Evolutionary conservation across 2,329 filamentous ascomycete genomes (phyloP), one percentile per base, ranked within the genome.

Genomic region (Colletotrichum sp.): DNA sequence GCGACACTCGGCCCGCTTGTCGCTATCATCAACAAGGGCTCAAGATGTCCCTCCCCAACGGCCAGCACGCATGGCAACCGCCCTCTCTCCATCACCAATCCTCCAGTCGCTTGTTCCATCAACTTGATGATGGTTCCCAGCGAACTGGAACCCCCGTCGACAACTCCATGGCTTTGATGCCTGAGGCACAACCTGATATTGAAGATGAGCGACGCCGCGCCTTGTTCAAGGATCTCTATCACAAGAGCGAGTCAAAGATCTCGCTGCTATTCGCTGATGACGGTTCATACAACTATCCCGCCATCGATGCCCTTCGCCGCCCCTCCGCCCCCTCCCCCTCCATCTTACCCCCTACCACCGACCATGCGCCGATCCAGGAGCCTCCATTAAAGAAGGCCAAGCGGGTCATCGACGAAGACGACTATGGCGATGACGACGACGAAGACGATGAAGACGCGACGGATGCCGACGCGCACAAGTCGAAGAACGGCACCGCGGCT

Each of bases 371-470:
- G 61, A 87, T 90, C 79, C 87, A 87, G 78, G 90, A 93, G 81
- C 90, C 91, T 69, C 91, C 92, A 48, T 86, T 89, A 73, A 98
- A 97, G 86, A 94, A 94, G 85, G 89, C 92, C 62, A 94, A 94
- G 83, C 90, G 95, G 80, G 89, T 92, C 82, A 96, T 96, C 89
- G 92, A 96, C 80, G 95, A 96, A 83, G 94, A 96, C 80, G 94
- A 96, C 85, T 96, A 96, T 81, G 94, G 94, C 78, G 94, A 96
- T 80, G 96, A 98, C 73, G 94, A 96, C 56, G 94, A 95, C 18
- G 91, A 94, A 12, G 93, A 95, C 2, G 92, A 94, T 9, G 93
- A 94, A 18, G 93, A 92, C 59, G 91, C 93, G 21, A 89, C 91
- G 3, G 87, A 91, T 85, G 87, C 90, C 77, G 88, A 90, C 78